Conservation (phyloP, 768 basidiomycete genomes). For the Auriscalpium microsporum region DNA sequence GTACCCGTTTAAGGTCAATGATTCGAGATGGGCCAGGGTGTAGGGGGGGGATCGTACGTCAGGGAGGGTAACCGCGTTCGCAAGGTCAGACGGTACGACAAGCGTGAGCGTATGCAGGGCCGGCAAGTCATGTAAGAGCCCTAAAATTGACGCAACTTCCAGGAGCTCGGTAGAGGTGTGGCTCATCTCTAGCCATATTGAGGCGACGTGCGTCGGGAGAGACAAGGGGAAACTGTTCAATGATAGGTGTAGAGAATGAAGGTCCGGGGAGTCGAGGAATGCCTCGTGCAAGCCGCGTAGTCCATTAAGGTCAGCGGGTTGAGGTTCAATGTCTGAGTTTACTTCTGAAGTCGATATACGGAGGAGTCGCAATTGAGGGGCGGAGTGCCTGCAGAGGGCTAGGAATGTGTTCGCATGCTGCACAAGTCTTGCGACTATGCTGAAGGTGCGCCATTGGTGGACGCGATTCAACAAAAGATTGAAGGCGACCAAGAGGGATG, state of each 20-base stretch:
- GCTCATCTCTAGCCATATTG: conserved; percentile 9
- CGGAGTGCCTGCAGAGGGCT: conserved; percentile 25
- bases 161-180: conserved; percentile 16
- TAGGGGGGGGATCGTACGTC: conserved; percentile 12
- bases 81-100: conserved; percentile 25
- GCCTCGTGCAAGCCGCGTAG: conserved; percentile 10
- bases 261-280: conserved; percentile 26
- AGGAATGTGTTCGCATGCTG: conserved; percentile 33
- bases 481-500: conserved; percentile 3
- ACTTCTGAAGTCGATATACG: conserved; percentile 14
- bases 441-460: conserved; percentile 37
- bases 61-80: conserved; percentile 17
- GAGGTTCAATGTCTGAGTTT: background rate
- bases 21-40: conserved; percentile 20
- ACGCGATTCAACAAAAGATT: conserved; percentile 30
- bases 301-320: conserved; percentile 5
- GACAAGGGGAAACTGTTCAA: conserved; percentile 9
- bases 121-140: conserved; percentile 31
- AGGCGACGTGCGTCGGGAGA: conserved; percentile 6
- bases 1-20: conserved; percentile 24
- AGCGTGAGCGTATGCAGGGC: conserved; percentile 35
- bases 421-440: conserved; percentile 30
- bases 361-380: conserved; percentile 31
- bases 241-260: conserved; percentile 14
- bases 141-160: conserved; percentile 11